Conservation (phyloP, 2,329 filamentous ascomycete species). For the Dactylonectria estremocensis region DNA sequence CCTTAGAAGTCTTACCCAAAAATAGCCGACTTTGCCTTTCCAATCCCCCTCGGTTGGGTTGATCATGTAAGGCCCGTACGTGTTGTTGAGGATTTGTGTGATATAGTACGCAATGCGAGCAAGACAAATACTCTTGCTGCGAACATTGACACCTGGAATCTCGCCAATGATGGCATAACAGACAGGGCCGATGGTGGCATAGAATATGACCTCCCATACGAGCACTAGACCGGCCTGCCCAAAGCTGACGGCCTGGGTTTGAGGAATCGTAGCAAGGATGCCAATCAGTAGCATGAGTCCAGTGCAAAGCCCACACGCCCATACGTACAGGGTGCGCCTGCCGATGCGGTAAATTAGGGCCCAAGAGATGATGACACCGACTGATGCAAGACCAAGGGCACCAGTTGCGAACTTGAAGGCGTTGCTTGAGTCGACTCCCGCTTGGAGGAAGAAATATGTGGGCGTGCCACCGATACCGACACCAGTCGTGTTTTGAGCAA, state of each 20-base stretch:
- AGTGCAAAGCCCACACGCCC: conserved; percentile 29
- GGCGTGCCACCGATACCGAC: conserved; percentile 16
- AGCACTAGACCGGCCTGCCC: conserved; percentile 56
- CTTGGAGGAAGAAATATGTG: conserved; percentile 22
- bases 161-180: conserved; percentile 59
- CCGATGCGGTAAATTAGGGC: conserved; percentile 35
- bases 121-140: conserved; percentile 57
- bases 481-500: conserved; percentile 16
- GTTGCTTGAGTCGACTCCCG: conserved; percentile 23
- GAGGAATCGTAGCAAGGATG: conserved; percentile 16
- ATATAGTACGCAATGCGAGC: conserved; percentile 49
- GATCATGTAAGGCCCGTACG: conserved; percentile 47
- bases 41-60: conserved; percentile 49
- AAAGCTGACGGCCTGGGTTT: conserved; percentile 44
- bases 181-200: conserved; percentile 58
- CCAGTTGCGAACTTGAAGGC: conserved; percentile 39
- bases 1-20: conserved; percentile 53
- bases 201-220: conserved; percentile 58
- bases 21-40: conserved; percentile 55
- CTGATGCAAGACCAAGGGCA: conserved; percentile 37
- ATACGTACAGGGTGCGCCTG: conserved; percentile 36
- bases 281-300: conserved; percentile 27
- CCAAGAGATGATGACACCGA: conserved; percentile 38
- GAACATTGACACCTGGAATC: conserved; percentile 54
- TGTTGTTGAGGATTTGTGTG: conserved; percentile 44